Evolutionary conservation across 1,284 basidiomycete species (phyloP).

Genomic region (Naganishia sp.): DNA sequence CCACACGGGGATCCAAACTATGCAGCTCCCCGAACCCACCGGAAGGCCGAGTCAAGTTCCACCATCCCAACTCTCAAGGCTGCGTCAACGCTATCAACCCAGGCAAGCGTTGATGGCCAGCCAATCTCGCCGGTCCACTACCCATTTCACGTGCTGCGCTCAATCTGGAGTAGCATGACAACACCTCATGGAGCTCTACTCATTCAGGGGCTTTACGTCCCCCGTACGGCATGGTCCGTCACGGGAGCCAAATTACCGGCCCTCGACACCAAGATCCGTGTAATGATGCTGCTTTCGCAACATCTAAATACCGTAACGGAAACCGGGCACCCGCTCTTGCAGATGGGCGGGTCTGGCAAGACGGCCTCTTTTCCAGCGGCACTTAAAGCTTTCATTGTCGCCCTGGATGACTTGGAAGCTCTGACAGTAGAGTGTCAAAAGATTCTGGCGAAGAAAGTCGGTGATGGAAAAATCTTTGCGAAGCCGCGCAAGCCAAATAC

Average conservation of each 20-base stretch:
- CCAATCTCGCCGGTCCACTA: conserved; percentile 68
- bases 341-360: conserved; percentile 50
- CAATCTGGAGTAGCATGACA: conserved; percentile 76
- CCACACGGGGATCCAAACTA: too few species aligned
- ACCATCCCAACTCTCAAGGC: too few species aligned
- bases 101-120: conserved; percentile 56
- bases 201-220: conserved; percentile 81
- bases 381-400: conserved; percentile 60
- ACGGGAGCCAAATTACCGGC: conserved; percentile 78
- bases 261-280: conserved; percentile 78
- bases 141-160: conserved; percentile 85
- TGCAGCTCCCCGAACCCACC: too few species aligned
- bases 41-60: too few species aligned
- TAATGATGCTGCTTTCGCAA: conserved; percentile 46
- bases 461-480: conserved; percentile 43
- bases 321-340: not conserved
- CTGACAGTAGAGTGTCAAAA: conserved; percentile 82
- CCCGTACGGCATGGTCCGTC: conserved; percentile 86
- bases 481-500: conserved; percentile 18
- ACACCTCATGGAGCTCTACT: conserved; percentile 82
- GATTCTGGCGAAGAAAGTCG: conserved; percentile 86
- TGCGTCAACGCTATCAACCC: conserved; percentile 30
- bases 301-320: not conserved
- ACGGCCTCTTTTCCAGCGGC: conserved; percentile 63
- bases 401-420: conserved; percentile 71